Evolutionary conservation across 2,329 filamentous ascomycete species (phyloP), one percentile per base, ranked within the genome.

Genomic region (Trichoderma gracile): DNA sequence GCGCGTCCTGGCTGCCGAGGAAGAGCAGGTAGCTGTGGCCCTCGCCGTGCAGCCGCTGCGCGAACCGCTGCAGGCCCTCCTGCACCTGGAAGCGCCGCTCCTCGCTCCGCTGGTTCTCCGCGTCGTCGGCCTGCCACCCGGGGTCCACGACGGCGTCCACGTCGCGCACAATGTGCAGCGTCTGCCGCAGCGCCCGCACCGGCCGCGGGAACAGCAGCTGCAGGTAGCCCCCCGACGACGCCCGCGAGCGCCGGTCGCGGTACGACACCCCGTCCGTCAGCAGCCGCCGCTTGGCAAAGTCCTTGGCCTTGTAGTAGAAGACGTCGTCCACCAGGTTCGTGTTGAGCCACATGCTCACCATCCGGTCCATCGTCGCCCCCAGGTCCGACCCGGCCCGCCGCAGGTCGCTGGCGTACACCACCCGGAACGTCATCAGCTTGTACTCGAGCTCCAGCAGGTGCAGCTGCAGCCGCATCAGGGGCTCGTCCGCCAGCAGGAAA

Each of bases 351-450:
- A 73, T 73, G 66, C 63, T 66, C 46, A 71, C 67, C 68, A 73
- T 70, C 42, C 62, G 63, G 14, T 72, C 71, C 23, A 73, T 67
- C 7, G 70, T 72, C 47, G 53, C 57, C n/a, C 60, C 42, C 5
- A 73, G 61, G 45, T 71, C 66, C 14, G 69, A 69, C 12, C 63
- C 57, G 5, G 47, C 43, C 38, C 67, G 66, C 40, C 66, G 64
- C 8, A 73, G 61, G 67, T 72, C 71, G 67, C 72, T 73, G n/a
- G 71, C 72, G 49, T 73, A 73, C 5, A 73, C 68, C 43, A 73
- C 66, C 27, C 67, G 70, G 30, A 68, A 73, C 10, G 71, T 71
- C 65, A 67, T 67, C 38, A 73, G 68, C 68, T 73, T 73, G 67
- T 68, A 73, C 52, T 73, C 72, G n/a, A 73, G 67, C 63, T 73